Conservation (phyloP, 2,329 filamentous ascomycete species). For the Aspergillus tubingensis region DNA sequence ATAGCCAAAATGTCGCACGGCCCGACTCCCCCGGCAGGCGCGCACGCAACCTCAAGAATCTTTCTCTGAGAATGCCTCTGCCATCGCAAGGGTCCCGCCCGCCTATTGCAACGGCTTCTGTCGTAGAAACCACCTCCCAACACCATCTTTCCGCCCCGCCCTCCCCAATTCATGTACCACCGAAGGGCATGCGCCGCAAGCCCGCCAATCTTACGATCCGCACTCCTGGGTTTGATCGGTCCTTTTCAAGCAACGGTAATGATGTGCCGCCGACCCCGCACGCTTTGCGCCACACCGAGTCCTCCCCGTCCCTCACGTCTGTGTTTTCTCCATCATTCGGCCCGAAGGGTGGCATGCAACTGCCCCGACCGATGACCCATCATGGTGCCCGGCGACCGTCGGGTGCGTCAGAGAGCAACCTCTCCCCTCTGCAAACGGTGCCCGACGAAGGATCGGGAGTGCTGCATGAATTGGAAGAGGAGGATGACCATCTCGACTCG, state of each 20-base stretch:
- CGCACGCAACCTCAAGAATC: conserved; percentile 64
- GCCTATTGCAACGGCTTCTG: conserved; percentile 51
- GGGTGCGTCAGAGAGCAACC: conserved; percentile 32
- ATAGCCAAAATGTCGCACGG: conserved; percentile 41
- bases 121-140: conserved; percentile 44
- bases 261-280: conserved; percentile 60
- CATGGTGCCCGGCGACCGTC: conserved; percentile 33
- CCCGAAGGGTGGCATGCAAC: conserved; percentile 54
- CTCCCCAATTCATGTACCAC: conserved; percentile 59
- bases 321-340: conserved; percentile 55
- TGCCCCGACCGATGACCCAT: conserved; percentile 45
- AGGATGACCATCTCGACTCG: conserved; percentile 47
- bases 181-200: conserved; percentile 56
- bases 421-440: conserved; percentile 29
- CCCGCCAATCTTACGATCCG: conserved; percentile 63
- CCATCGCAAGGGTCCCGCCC: conserved; percentile 47
- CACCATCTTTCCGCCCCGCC: conserved; percentile 53
- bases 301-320: conserved; percentile 59
- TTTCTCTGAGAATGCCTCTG: conserved; percentile 62
- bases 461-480: conserved; percentile 54
- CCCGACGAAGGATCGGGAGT: conserved; percentile 33
- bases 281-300: conserved; percentile 62
- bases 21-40: conserved; percentile 39
- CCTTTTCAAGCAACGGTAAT: conserved; percentile 50
- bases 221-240: conserved; percentile 54